Evolutionary conservation across 192 early-diverging fungal species (phyloP), one percentile per base, ranked within the genome.

Genomic region (Backusella macrospora): DNA sequence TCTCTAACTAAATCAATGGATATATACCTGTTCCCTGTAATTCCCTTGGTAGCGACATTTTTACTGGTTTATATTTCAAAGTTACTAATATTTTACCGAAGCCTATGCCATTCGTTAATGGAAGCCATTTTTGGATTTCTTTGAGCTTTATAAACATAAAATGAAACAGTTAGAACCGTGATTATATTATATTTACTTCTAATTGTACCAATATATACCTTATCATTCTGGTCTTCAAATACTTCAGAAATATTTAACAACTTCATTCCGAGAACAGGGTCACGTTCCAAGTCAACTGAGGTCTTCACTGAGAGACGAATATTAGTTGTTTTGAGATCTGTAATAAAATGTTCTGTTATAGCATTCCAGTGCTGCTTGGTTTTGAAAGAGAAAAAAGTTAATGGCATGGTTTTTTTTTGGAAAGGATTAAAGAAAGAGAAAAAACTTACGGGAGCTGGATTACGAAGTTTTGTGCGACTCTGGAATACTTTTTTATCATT

Each of bases 51-150:
- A 78, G 37, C 0, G 29, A 23, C 37, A 78, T 34, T 44, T 78
- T 78, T 18, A 78, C 65, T 39, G 76, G 76, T 37, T 78, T 78
- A 55, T 73, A 78, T 6, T 68, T 72, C 14, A 78, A 23, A 15
- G 65, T 68, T 18, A 78, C n/a, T 6, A 73, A 34, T 5, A 78
- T 18, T 73, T 78, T 78, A 0, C 76, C 76, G 52, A 70, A 78
- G 0, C 76, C 76, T 70, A 78, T 78, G 39, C 76, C 76, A 46
- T 73, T 71, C 9, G 55, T 47, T n/a, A 78, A 37, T 38, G 72
- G 66, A n/a, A 78, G 1, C 76, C 76, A 78, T 15, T 71, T 66
- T 10, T 62, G 52, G 18, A 45, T 13, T 64, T 69, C 72, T 37
- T 73, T 73, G 16, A 72, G 55, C 70, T 71, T 15, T 42, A 13